Percentiles rank a stretch among this genome's conserved stretches.
Conservation (phyloP, 306 rosid species). For the Gleditsia sinensis region DNA sequence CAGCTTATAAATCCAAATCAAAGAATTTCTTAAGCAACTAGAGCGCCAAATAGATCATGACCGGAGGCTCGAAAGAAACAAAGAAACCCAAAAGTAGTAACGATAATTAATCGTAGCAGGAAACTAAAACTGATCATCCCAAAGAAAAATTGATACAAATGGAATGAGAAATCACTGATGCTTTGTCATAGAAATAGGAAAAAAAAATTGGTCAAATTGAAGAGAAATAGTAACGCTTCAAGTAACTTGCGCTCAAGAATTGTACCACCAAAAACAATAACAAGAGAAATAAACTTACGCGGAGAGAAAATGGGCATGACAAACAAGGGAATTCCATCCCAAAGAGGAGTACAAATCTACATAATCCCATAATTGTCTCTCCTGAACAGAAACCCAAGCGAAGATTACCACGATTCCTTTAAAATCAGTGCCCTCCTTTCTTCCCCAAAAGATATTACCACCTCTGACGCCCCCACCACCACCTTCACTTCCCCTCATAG, state of each 20-base stretch:
- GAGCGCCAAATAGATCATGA: neutral
- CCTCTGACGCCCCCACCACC: slow-evolving; percentile 47
- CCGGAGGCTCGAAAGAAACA: neutral
- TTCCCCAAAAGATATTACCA: slow-evolving; percentile 74
- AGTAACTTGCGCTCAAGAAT: neutral
- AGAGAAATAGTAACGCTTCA: neutral
- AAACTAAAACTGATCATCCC: neutral
- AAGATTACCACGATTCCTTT: slow-evolving; percentile 83
- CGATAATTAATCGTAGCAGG: neutral
- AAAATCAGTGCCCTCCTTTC: slow-evolving; percentile 56
- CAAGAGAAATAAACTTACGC: slow-evolving; percentile 53
- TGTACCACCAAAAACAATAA: neutral
- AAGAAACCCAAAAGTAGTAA: neutral
- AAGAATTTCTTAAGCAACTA: slow-evolving; percentile 12
- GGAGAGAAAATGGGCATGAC: slow-evolving; percentile 76
- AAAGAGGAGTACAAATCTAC: slow-evolving; percentile 76
- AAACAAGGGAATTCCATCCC: slow-evolving; percentile 87
- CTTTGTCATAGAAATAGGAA: neutral
- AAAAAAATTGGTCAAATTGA: neutral
- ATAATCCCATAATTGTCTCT: slow-evolving; percentile 48
- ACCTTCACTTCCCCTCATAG: slow-evolving; percentile 51
- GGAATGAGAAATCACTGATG: neutral
- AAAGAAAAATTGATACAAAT: neutral
- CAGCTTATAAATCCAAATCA: slow-evolving; percentile 11
- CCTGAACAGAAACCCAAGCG: slow-evolving; percentile 86